These are phyloP conservation scores for Hyaloscypha hepaticicola DNA, from an alignment of 495 filamentous ascomycete genomes.

Conservation along the genomic window DNA sequence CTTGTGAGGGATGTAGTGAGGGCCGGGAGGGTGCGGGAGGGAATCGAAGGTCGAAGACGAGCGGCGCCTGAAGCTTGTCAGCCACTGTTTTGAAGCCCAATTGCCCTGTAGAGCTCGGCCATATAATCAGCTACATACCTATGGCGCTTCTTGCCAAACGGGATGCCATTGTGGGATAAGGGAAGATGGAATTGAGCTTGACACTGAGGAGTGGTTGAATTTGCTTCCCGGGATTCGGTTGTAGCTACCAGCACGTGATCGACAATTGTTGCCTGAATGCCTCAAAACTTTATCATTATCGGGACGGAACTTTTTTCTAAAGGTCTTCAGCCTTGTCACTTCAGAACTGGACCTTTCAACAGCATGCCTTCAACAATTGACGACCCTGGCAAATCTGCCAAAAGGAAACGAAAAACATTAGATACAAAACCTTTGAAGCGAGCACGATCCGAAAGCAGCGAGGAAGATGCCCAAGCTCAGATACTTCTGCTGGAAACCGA, in stretches of 20 bases:
- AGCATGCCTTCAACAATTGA: conserved; percentile 28
- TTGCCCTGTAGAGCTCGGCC: conserved; percentile 10
- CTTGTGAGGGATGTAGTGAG: conserved; percentile 56
- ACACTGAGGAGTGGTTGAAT: conserved; percentile 21
- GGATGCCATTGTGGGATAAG: conserved; percentile 83
- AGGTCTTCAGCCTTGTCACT: conserved; percentile 5
- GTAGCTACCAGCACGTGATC: conserved; percentile 22
- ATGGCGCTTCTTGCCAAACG: conserved; percentile 88
- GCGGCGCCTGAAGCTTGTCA: conserved; percentile 66
- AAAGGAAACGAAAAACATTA: conserved; percentile 45
- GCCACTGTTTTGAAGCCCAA: conserved; percentile 30
- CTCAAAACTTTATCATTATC: not conserved
- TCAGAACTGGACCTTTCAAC: not conserved
- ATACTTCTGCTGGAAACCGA: conserved; percentile 72
- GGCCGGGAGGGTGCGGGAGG: conserved; percentile 69
- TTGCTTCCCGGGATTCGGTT: conserved; percentile 25
- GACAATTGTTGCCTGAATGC: conserved; percentile 10
- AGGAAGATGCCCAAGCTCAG: conserved; percentile 51
- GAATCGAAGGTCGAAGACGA: conserved; percentile 75
- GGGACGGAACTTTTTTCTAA: conserved; percentile 17
- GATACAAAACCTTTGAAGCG: conserved; percentile 39
- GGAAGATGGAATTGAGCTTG: conserved; percentile 40
- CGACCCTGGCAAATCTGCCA: conserved; percentile 25
- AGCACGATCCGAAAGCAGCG: conserved; percentile 42
- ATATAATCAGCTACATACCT: conserved; percentile 61